Conservation (phyloP, 257 asterid genomes). For the Solanum ossicruentum region DNA sequence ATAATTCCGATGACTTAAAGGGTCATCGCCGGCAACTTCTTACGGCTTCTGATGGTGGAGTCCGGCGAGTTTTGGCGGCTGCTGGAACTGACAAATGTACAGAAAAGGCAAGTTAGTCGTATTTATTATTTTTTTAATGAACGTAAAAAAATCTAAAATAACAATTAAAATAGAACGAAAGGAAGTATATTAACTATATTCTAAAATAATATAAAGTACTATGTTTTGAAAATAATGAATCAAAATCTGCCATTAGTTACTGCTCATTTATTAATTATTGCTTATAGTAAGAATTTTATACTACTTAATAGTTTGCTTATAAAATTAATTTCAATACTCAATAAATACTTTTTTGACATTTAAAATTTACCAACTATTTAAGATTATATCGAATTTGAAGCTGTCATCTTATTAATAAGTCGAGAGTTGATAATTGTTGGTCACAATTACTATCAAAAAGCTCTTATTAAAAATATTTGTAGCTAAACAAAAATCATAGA, state of each 20-base stretch:
- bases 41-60: background rate
- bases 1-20: background rate
- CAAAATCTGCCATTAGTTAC: background rate
- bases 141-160: background rate
- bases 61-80: conserved; percentile 48
- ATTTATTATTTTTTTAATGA: background rate
- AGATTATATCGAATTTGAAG: background rate
- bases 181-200: background rate
- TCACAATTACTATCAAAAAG: no score
- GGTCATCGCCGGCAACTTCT: conserved; percentile 55
- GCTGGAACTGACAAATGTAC: conserved; percentile 51
- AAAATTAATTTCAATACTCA: background rate
- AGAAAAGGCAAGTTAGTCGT: conserved; percentile 22
- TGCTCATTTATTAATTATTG: background rate
- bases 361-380: background rate
- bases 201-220: background rate
- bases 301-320: no score
- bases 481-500: no score
- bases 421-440: no score
- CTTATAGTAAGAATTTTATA: no score
- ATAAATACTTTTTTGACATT: background rate
- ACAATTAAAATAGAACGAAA: background rate
- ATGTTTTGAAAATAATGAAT: background rate
- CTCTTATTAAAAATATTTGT: no score
- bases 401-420: no score